Percentiles rank a stretch among this genome's conserved stretches.
These are phyloP conservation scores for Aspergillus sp. DNA, from an alignment of 2,329 filamentous ascomycete species.

Conservation along the genomic window DNA sequence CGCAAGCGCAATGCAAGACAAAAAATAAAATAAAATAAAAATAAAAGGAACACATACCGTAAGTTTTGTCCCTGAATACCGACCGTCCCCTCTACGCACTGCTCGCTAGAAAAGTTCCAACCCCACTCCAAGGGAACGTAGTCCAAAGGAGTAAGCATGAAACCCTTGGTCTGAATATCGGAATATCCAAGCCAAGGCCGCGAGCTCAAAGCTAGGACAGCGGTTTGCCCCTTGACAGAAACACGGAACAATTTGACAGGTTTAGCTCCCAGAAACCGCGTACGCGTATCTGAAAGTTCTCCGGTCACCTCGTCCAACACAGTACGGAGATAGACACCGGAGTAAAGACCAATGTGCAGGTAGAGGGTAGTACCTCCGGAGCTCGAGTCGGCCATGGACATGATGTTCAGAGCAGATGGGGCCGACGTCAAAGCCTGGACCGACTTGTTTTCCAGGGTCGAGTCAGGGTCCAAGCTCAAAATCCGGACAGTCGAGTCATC, in stretches of 20 bases:
- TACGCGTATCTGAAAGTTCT: slow-evolving; percentile 87
- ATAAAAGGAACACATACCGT: slow-evolving; percentile 52
- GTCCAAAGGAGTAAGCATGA: slow-evolving; percentile 85
- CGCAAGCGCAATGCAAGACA: slow-evolving; percentile 27
- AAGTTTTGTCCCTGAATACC: slow-evolving; percentile 84
- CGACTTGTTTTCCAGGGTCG: slow-evolving; percentile 84
- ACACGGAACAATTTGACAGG: slow-evolving; percentile 85
- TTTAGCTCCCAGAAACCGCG: slow-evolving; percentile 87
- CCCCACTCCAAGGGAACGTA: slow-evolving; percentile 85
- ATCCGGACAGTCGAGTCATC: slow-evolving; percentile 95
- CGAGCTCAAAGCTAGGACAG: slow-evolving; percentile 82
- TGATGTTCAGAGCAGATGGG: slow-evolving; percentile 80
- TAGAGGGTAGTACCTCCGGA: slow-evolving; percentile 83
- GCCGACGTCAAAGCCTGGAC: slow-evolving; percentile 88
- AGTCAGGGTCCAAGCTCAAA: slow-evolving; percentile 79
- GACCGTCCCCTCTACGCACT: slow-evolving; percentile 88
- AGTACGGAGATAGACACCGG: slow-evolving; percentile 90
- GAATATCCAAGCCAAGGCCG: slow-evolving; percentile 95
- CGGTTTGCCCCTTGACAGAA: slow-evolving; percentile 74
- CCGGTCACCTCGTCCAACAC: slow-evolving; percentile 93
- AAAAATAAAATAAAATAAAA: slow-evolving; percentile 5
- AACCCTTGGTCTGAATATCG: slow-evolving; percentile 75
- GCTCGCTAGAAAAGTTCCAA: slow-evolving; percentile 93
- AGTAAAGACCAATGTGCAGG: slow-evolving; percentile 90
- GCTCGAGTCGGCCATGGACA: slow-evolving; percentile 90